Evolutionary conservation across 371 early-diverging fungal species (phyloP).

Genomic region (Mortierella polycephala): DNA sequence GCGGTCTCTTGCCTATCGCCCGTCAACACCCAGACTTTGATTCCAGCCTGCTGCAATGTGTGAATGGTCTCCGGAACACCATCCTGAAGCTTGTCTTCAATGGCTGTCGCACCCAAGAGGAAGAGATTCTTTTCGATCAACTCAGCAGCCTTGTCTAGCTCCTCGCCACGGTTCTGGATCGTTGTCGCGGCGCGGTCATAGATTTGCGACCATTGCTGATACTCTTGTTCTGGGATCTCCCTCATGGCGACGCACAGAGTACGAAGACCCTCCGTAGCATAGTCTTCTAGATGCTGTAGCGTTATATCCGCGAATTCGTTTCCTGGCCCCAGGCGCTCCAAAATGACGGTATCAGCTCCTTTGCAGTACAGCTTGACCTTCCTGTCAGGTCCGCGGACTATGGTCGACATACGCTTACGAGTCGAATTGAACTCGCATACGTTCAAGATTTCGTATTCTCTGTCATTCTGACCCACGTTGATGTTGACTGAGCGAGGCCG

Average conservation of each 20-base stretch:
- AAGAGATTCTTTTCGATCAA: constrained; percentile 93
- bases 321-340: constrained; percentile 84
- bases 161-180: constrained; percentile 86
- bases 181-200: constrained; percentile 92
- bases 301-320: constrained; percentile 86
- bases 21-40: constrained; percentile 96
- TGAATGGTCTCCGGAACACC: constrained; percentile 97
- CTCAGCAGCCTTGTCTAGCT: constrained; percentile 92
- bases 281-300: constrained; percentile 83
- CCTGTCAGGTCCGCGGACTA: constrained; percentile 92
- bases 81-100: constrained; percentile 99
- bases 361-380: constrained; percentile 95
- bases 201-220: constrained; percentile 82
- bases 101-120: constrained; percentile 96
- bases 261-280: constrained; percentile 91
- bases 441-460: constrained; percentile 89
- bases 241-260: constrained; percentile 96
- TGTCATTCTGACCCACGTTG: constrained; percentile 67
- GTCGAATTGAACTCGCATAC: constrained; percentile 98
- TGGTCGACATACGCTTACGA: constrained; percentile 96
- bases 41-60: constrained; percentile 94
- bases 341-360: constrained; percentile 98
- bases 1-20: constrained; percentile 96
- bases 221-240: constrained; percentile 90
- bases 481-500: constrained; percentile 89